Conservation (phyloP, 2,329 filamentous ascomycete genomes). For the Ophidiomyces ophidiicola region DNA sequence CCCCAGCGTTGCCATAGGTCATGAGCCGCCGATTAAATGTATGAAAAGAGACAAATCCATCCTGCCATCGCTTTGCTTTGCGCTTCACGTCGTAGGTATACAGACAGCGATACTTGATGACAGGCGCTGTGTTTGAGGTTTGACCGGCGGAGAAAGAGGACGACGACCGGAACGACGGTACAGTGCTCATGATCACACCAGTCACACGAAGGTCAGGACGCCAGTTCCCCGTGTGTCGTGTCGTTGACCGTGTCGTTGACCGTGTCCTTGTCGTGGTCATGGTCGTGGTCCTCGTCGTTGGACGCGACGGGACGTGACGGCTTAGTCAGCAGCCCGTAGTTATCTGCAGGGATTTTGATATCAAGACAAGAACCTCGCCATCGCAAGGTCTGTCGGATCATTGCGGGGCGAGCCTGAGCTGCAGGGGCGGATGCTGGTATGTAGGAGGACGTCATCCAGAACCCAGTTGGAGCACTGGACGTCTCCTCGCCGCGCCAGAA, state of each 20-base stretch:
- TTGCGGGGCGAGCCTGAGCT: too few species aligned
- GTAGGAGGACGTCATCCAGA: too few species aligned
- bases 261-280: too few species aligned
- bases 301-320: not conserved
- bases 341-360: too few species aligned
- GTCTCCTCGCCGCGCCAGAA: too few species aligned
- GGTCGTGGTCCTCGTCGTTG: too few species aligned
- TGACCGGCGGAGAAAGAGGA: conserved; percentile 33
- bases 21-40: conserved; percentile 84
- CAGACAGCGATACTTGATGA: conserved; percentile 72
- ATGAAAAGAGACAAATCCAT: conserved; percentile 77
- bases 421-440: too few species aligned
- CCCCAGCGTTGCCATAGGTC: conserved; percentile 72
- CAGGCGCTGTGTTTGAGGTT: conserved; percentile 56
- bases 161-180: conserved; percentile 14
- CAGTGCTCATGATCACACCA: not conserved
- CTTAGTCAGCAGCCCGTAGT: not conserved
- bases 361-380: too few species aligned
- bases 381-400: too few species aligned
- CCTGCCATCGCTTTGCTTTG: conserved; percentile 88
- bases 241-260: too few species aligned
- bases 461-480: too few species aligned
- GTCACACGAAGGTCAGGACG: not conserved
- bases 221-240: not conserved
- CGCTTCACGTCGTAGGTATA: conserved; percentile 75